These are phyloP conservation scores for Crithidia fasciculata DNA, from an alignment of 208 protist species.

Conservation along the genomic window DNA sequence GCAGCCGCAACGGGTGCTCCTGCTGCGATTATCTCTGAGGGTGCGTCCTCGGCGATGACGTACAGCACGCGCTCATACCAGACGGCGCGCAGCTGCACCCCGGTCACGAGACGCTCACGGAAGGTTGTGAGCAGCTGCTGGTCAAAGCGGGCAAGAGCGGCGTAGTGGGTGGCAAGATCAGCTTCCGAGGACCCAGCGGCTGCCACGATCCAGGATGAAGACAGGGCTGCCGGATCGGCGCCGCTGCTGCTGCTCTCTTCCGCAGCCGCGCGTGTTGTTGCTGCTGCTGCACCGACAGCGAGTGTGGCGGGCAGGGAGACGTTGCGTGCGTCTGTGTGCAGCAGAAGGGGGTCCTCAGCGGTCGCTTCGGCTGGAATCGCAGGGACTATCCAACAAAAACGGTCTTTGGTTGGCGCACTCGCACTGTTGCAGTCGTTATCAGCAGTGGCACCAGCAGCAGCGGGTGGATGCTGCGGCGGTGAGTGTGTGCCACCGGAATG, in stretches of 20 bases:
- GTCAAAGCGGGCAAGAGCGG: constrained; percentile 39
- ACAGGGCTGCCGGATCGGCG: neutral
- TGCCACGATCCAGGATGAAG: neutral
- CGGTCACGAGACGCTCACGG: constrained; percentile 47
- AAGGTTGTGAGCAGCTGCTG: constrained; percentile 55
- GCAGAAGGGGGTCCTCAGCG: neutral
- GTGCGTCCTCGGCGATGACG: constrained; percentile 41
- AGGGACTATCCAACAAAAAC: constrained; percentile 2
- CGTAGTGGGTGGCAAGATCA: constrained; percentile 2
- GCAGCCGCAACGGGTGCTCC: neutral
- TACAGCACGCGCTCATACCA: constrained; percentile 50
- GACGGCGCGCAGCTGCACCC: constrained; percentile 43
- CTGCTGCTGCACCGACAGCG: no score
- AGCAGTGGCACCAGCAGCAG: no score
- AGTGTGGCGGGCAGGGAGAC: no score
- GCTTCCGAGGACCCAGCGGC: neutral
- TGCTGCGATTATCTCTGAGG: neutral
- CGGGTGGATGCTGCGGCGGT: no score
- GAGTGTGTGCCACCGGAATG: no score
- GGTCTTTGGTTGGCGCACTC: neutral
- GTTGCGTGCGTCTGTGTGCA: neutral
- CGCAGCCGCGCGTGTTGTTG: no score
- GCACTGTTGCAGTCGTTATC: no score
- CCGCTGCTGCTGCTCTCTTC: no score
- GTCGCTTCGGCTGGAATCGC: neutral